phyloP scores from a whole-genome alignment of 768 basidiomycete genomes.

The Leccinum uliginosum region DNA sequence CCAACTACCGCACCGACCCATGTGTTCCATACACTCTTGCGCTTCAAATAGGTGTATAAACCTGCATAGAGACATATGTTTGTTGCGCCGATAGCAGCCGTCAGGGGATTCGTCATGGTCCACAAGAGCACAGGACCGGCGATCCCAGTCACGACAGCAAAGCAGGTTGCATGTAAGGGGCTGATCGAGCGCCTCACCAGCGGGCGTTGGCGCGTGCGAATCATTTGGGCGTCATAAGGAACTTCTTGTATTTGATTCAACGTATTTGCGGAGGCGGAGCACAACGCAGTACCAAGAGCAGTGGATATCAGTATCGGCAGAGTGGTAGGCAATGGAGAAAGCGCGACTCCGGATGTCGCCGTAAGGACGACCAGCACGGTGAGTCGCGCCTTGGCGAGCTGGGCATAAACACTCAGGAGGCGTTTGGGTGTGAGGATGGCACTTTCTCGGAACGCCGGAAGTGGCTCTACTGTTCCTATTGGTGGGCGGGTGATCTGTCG shows the following conservation, averaged over 20 bases:
- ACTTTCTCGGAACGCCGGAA: slow-evolving; percentile 32
- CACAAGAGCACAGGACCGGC: slow-evolving; percentile 76
- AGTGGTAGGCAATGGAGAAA: slow-evolving; percentile 83
- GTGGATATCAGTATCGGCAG: slow-evolving; percentile 83
- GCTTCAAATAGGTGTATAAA: slow-evolving; percentile 89
- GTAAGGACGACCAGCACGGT: slow-evolving; percentile 82
- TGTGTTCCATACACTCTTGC: slow-evolving; percentile 77
- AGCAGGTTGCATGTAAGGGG: slow-evolving; percentile 78
- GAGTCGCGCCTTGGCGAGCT: slow-evolving; percentile 82
- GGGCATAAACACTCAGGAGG: slow-evolving; percentile 64
- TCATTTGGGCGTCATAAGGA: slow-evolving; percentile 96
- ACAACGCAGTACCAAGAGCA: slow-evolving; percentile 84
- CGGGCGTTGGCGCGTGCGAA: slow-evolving; percentile 81
- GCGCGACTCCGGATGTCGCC: slow-evolving; percentile 87
- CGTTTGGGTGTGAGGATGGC: slow-evolving; percentile 45
- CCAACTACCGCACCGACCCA: slow-evolving; percentile 96
- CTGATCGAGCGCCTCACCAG: slow-evolving; percentile 82
- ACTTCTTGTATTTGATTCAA: slow-evolving; percentile 94
- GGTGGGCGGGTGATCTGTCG: slow-evolving; percentile 13
- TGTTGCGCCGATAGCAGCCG: slow-evolving; percentile 74
- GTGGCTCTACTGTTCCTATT: slow-evolving; percentile 9
- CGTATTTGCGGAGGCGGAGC: slow-evolving; percentile 90
- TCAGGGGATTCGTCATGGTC: slow-evolving; percentile 80
- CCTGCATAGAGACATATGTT: slow-evolving; percentile 92
- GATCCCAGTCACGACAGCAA: slow-evolving; percentile 72